Conservation (phyloP, 2,329 filamentous ascomycete genomes). For the Colletotrichum higginsianum region DNA sequence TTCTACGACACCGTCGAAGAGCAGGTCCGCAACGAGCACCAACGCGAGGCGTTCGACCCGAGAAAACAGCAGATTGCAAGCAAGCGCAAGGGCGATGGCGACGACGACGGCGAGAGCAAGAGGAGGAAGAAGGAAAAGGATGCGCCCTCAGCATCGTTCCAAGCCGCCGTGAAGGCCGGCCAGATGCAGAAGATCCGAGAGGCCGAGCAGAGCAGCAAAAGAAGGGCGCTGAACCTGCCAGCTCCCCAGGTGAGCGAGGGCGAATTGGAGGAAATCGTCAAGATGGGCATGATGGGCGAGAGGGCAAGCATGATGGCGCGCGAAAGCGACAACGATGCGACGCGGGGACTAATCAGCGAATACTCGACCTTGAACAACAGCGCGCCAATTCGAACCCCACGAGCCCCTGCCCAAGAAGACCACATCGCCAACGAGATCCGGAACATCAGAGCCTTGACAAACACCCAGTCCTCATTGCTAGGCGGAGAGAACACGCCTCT, state of each 20-base stretch:
- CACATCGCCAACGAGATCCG: conserved; percentile 96
- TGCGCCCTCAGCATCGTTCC: conserved; percentile 81
- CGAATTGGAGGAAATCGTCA: conserved; percentile 97
- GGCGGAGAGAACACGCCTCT: conserved; percentile 95
- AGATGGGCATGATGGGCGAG: conserved; percentile 97
- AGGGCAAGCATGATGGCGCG: conserved; percentile 82
- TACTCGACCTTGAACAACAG: conserved; percentile 86
- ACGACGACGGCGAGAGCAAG: conserved; percentile 84
- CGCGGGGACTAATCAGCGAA: conserved; percentile 87
- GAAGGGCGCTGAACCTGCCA: conserved; percentile 85
- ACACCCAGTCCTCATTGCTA: conserved; percentile 92
- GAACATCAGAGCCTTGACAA: conserved; percentile 92
- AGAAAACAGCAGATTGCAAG: conserved; percentile 90
- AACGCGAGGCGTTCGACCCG: conserved; percentile 90
- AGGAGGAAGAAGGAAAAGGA: conserved; percentile 91
- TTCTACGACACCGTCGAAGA: conserved; percentile 97
- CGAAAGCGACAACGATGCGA: conserved; percentile 86
- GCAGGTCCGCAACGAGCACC: conserved; percentile 82
- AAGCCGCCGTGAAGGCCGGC: conserved; percentile 91
- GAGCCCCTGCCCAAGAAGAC: conserved; percentile 92
- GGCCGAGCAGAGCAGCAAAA: conserved; percentile 96
- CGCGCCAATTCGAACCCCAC: conserved; percentile 92
- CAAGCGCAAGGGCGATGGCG: conserved; percentile 93
- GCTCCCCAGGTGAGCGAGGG: conserved; percentile 92
- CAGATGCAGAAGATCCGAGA: conserved; percentile 96